Evolutionary conservation across 306 rosid genomes (phyloP), one percentile per base, ranked within the genome.

Genomic region (Amphicarpaea edgeworthii): DNA sequence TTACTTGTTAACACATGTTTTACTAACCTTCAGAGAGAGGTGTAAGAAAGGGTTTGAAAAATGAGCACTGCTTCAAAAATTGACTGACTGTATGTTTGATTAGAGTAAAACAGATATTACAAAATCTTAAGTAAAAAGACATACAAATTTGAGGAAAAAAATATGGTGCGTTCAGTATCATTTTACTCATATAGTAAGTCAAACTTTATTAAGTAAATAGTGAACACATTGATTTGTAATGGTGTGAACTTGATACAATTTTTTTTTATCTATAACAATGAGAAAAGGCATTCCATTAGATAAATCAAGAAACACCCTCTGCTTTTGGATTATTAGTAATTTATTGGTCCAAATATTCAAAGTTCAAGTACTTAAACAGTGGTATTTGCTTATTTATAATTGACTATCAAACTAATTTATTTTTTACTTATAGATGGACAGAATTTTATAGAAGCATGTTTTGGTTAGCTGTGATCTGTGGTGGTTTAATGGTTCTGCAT

Each of bases 381-480:
- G n/a, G n/a, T 34, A 45, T 55, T 59, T 54, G 42, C 49, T 50
- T 47, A 8, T 5, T 42, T 51, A 47, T 34, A 20, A 23, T 23
- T 16, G 14, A 37, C 55, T 61, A 10, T 78, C 71, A 51, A 19
- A 65, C n/a, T 78, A 3, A 6, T 34, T 63, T 8, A 3, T 38
- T 20, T 62, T 53, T 67, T 64, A 21, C 43, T 28, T 75, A 79
- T 74, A 94, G 98, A 86, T 94, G 97, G 98, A 85, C 83, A 47
- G 88, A 87, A 57, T 94, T 94, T 53, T 77, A 54, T 40, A 85
- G 96, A 84, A 85, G 85, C 88, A 87, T 90, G 93, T 86, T 92
- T 83, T 94, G 98, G 95, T 80, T 94, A 73, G 95, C 86, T 40
- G 84, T 86, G 81, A 85, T 92, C 55, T 86, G 61, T 71, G 93